A percentile compares a stretch with the other conserved stretches of the same genome.
phyloP scores from a whole-genome alignment of 306 rosid species.

The Glycine latifolia region DNA sequence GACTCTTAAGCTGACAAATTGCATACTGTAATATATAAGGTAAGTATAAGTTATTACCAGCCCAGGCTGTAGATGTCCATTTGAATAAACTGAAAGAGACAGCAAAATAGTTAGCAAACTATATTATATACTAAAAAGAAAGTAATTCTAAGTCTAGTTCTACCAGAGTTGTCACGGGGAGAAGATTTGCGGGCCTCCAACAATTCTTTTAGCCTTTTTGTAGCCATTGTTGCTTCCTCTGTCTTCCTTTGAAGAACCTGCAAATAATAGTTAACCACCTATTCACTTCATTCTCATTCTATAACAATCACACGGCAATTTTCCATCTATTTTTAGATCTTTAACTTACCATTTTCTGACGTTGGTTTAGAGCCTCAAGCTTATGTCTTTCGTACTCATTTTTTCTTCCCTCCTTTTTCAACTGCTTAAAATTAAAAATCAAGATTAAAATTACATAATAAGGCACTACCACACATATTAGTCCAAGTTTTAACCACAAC shows the following conservation, averaged over 20 bases:
- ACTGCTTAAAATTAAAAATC: constrained; percentile 56
- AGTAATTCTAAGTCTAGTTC: constrained; percentile 22
- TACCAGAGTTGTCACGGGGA: constrained; percentile 74
- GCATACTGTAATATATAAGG: neutral
- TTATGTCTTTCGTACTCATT: constrained; percentile 81
- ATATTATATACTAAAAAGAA: constrained; percentile 17
- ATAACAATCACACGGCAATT: constrained; percentile 19
- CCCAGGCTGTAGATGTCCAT: constrained; percentile 62
- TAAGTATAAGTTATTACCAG: constrained; percentile 63
- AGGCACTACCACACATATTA: constrained; percentile 17
- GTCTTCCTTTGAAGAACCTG: constrained; percentile 93
- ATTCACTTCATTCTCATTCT: constrained; percentile 15
- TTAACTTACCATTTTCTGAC: constrained; percentile 72
- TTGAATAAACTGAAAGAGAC: constrained; percentile 62
- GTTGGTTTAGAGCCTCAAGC: constrained; percentile 82
- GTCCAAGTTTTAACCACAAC: constrained; percentile 12
- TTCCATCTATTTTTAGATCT: constrained; percentile 21
- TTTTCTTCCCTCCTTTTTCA: constrained; percentile 84
- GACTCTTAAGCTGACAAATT: constrained; percentile 27
- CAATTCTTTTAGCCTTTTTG: constrained; percentile 72
- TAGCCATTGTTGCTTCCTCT: constrained; percentile 84
- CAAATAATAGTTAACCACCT: constrained; percentile 29
- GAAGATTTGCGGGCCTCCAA: constrained; percentile 76
- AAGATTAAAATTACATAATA: constrained; percentile 35
- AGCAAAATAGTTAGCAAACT: constrained; percentile 50